phyloP scores from a whole-genome alignment of 352 stramenopile genomes.

The Nothophytophthora sp. region DNA sequence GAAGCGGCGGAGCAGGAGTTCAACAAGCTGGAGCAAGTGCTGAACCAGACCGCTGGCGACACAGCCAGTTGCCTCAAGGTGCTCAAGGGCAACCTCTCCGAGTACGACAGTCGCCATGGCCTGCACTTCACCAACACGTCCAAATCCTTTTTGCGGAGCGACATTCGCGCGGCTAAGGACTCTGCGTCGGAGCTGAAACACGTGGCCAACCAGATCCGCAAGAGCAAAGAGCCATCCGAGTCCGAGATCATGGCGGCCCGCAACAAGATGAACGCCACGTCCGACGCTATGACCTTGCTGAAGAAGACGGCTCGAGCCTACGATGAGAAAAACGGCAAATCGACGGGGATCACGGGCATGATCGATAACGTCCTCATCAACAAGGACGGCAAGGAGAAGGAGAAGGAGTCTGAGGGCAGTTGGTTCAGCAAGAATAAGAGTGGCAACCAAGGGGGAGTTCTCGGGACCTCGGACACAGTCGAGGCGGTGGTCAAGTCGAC shows the following conservation, averaged over 20 bases:
- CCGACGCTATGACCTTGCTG: slow-evolving; percentile 7
- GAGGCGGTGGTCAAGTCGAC: slow-evolving; percentile 16
- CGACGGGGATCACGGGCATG: neutral
- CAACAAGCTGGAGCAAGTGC: slow-evolving; percentile 10
- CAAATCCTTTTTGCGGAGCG: slow-evolving; percentile 20
- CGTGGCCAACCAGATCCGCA: slow-evolving; percentile 18
- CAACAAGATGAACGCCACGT: slow-evolving; percentile 13
- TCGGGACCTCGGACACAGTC: slow-evolving; percentile 8
- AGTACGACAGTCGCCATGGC: slow-evolving; percentile 20
- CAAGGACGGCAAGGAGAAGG: neutral
- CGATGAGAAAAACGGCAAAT: slow-evolving; percentile 8
- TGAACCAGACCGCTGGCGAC: slow-evolving; percentile 20
- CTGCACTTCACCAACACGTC: slow-evolving; percentile 25
- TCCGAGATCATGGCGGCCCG: slow-evolving; percentile 13
- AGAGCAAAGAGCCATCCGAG: slow-evolving; percentile 10
- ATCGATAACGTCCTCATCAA: neutral
- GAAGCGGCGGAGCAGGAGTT: slow-evolving; percentile 13
- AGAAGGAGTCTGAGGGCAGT: slow-evolving; percentile 13
- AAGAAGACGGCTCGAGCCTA: slow-evolving; percentile 21
- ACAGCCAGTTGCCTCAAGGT: slow-evolving; percentile 8
- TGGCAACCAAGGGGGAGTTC: neutral
- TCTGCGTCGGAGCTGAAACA: slow-evolving; percentile 12
- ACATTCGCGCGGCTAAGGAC: slow-evolving; percentile 22
- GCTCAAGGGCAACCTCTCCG: slow-evolving; percentile 18
- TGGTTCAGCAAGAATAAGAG: slow-evolving; percentile 10